Percentiles rank a stretch among this genome's conserved stretches.
Evolutionary conservation across 2,329 filamentous ascomycete genomes (phyloP).

Genomic region (Ophiosphaerella herpotricha): DNA sequence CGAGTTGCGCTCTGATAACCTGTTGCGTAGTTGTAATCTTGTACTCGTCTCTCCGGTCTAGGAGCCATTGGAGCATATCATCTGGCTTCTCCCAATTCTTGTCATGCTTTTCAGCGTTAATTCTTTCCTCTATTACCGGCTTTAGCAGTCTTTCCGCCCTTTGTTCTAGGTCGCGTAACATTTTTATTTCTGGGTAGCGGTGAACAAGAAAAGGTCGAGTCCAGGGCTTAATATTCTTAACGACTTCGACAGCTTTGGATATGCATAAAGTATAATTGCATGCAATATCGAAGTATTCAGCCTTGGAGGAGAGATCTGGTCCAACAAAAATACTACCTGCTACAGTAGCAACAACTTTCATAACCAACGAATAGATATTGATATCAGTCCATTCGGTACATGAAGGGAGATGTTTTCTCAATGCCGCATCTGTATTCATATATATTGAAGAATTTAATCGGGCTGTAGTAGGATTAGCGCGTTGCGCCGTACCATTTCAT

Average conservation of each 20-base stretch:
- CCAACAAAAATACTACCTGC: conserved; percentile 15
- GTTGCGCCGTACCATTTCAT: too few species aligned
- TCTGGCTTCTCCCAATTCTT: conserved; percentile 8
- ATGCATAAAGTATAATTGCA: conserved; percentile 14
- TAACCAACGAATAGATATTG: conserved; percentile 8
- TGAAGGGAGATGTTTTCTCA: conserved; percentile 10
- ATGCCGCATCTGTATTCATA: conserved; percentile 13
- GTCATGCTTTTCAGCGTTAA: not conserved
- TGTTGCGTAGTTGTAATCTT: not conserved
- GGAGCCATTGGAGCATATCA: conserved; percentile 33
- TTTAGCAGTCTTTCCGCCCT: not conserved
- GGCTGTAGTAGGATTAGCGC: conserved; percentile 2
- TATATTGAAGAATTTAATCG: conserved; percentile 12
- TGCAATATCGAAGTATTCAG: conserved; percentile 13
- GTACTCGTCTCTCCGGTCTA: conserved; percentile 10
- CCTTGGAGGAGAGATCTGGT: conserved; percentile 11
- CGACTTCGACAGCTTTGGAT: not conserved
- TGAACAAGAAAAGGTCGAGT: not conserved
- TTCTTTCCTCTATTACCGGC: not conserved
- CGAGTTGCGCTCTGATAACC: conserved; percentile 8
- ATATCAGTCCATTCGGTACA: conserved; percentile 18
- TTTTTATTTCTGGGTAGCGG: not conserved
- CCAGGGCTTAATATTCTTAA: not conserved
- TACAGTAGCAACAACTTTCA: conserved; percentile 19
- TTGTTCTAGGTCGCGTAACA: not conserved